Evolutionary conservation across 768 basidiomycete genomes (phyloP).

Genomic region (Podaxis sp.): DNA sequence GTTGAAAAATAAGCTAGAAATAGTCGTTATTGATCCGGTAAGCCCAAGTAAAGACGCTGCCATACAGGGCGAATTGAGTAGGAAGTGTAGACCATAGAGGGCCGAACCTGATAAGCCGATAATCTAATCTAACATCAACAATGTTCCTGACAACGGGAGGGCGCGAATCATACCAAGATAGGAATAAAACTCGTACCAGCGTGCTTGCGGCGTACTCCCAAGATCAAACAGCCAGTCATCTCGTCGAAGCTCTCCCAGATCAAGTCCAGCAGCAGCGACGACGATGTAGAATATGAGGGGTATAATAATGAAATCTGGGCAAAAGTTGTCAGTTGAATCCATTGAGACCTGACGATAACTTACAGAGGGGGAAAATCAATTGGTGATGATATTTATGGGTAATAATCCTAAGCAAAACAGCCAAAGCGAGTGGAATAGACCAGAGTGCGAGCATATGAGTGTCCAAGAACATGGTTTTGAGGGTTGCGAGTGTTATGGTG

Average conservation of each 20-base stretch:
- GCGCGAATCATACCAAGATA: constrained; percentile 58
- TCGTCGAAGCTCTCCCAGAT: constrained; percentile 54
- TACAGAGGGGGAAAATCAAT: constrained; percentile 85
- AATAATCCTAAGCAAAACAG: constrained; percentile 72
- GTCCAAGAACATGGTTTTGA: constrained; percentile 67
- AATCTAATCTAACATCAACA: constrained; percentile 39
- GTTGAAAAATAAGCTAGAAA: constrained; percentile 71
- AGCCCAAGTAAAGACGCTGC: constrained; percentile 12
- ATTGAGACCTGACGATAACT: constrained; percentile 22
- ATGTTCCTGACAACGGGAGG: not conserved
- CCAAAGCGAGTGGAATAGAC: constrained; percentile 74
- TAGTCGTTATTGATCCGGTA: not conserved
- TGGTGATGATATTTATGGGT: constrained; percentile 82
- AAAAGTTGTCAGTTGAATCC: not conserved
- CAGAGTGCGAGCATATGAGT: constrained; percentile 66
- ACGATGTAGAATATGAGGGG: constrained; percentile 82
- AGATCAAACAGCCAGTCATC: constrained; percentile 89
- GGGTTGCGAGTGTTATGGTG: constrained; percentile 55
- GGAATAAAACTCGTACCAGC: constrained; percentile 85
- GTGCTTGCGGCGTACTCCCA: constrained; percentile 28
- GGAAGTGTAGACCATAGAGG: constrained; percentile 83
- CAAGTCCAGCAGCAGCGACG: constrained; percentile 55
- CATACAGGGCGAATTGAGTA: constrained; percentile 89
- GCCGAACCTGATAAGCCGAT: constrained; percentile 50
- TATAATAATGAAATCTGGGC: constrained; percentile 72